phyloP scores from a whole-genome alignment of 768 basidiomycete genomes.

The Lactifluus piperatus region DNA sequence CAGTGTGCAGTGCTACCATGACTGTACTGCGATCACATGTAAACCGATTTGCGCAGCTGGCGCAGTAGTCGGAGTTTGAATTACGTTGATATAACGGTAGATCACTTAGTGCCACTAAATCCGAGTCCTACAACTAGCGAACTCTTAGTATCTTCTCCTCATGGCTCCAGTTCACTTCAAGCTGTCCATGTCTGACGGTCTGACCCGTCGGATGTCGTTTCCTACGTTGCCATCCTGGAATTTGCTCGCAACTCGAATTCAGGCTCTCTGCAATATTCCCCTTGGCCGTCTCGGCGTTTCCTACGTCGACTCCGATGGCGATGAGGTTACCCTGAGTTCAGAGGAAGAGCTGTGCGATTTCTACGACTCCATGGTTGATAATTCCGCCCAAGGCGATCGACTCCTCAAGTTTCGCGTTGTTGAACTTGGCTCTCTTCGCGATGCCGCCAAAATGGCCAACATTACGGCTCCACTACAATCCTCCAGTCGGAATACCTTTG shows the following conservation, averaged over 20 bases:
- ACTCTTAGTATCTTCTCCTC: slow-evolving; percentile 13
- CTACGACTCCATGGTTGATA: slow-evolving; percentile 32
- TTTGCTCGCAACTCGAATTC: slow-evolving; percentile 47
- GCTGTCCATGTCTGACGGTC: slow-evolving; percentile 38
- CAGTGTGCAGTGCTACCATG: background rate
- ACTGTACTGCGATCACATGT: too few species aligned
- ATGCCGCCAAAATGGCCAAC: slow-evolving; percentile 26
- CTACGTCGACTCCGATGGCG: slow-evolving; percentile 65
- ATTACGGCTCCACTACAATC: slow-evolving; percentile 28
- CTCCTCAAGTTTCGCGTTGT: slow-evolving; percentile 53
- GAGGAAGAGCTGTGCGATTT: slow-evolving; percentile 72
- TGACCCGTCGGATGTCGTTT: slow-evolving; percentile 56
- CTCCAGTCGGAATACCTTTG: slow-evolving; percentile 52
- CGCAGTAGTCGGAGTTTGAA: slow-evolving; percentile 20
- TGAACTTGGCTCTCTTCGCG: slow-evolving; percentile 39
- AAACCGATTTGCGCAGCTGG: background rate
- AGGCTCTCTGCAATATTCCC: slow-evolving; percentile 48
- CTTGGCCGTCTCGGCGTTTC: slow-evolving; percentile 52
- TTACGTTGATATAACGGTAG: background rate
- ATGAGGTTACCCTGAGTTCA: slow-evolving; percentile 70
- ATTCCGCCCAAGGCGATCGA: slow-evolving; percentile 18
- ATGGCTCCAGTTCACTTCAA: slow-evolving; percentile 57
- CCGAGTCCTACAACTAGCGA: too few species aligned
- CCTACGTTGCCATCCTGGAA: slow-evolving; percentile 44
- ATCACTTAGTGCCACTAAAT: background rate